Evolutionary conservation across 2,329 filamentous ascomycete genomes (phyloP).

Genomic region (Lachnellula hyalina): DNA sequence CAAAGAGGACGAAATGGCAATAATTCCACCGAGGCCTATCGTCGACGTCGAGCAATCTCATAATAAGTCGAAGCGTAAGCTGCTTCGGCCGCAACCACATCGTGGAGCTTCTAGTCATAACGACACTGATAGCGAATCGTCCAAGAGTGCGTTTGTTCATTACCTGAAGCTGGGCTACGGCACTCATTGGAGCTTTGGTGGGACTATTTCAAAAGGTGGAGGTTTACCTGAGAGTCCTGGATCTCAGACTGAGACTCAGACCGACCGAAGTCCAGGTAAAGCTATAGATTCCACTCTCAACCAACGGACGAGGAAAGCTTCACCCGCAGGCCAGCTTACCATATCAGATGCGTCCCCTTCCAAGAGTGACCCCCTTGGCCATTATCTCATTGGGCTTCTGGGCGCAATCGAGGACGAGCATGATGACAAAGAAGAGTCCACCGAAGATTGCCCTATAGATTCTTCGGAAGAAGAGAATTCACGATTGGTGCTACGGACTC

Average conservation of each 20-base stretch:
- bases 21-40: slow-evolving; percentile 11
- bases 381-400: slow-evolving; percentile 64
- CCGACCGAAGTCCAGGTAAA: background rate
- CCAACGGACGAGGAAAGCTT: background rate
- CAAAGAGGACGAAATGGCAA: slow-evolving; percentile 1
- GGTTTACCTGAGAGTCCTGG: background rate
- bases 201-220: slow-evolving; percentile 15
- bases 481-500: slow-evolving; percentile 57
- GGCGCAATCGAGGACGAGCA: slow-evolving; percentile 53
- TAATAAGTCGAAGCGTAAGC: slow-evolving; percentile 1
- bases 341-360: background rate
- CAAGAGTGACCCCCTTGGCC: slow-evolving; percentile 33
- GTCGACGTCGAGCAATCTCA: slow-evolving; percentile 3
- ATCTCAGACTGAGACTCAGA: background rate
- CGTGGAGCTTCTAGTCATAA: slow-evolving; percentile 15
- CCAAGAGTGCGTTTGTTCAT: slow-evolving; percentile 45
- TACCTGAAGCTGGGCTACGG: slow-evolving; percentile 64
- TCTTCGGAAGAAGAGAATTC: slow-evolving; percentile 36
- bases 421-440: slow-evolving; percentile 9
- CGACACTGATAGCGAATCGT: slow-evolving; percentile 23
- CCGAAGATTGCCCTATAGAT: background rate
- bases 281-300: background rate
- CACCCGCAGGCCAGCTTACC: background rate
- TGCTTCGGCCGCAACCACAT: slow-evolving; percentile 10
- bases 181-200: slow-evolving; percentile 55